Base-by-base conservation (phyloP, 805 yeast genomes). In the Blastobotrys muscicola region DNA sequence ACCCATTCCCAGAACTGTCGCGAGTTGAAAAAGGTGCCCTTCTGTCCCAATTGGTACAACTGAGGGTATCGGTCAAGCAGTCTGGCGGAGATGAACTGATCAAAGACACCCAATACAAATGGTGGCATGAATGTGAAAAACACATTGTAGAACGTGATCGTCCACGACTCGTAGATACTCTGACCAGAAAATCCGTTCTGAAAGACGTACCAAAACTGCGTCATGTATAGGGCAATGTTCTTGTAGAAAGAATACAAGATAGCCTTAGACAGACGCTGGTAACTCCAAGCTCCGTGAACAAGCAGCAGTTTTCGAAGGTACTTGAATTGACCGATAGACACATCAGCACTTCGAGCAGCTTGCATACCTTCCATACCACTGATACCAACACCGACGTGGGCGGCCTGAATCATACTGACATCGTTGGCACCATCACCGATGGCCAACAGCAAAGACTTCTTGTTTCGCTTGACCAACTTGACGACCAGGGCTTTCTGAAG, bases 361-460 rank as follows among this genome's bases (percentile, higher is more conserved):
- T 92, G 99, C 86, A 89, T 87, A 53, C 99, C 99, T 67, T 92
- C 99, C 90, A 87, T 82, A 51, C 99, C 99, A 64, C 94, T 85
- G 50, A 92, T 94, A 60, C 99, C 99, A 16, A 92, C 95, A 50
- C 99, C 99, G 42, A 92, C 96, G 62, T 92, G 97, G 0, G 98
- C 98, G 11, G 98, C 97, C 64, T 92, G 98, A 51, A 92, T 92
- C 99, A 92, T 92, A 32, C 95, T 82, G 34, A 92, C 98, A 67
- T 92, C 99, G 59, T 92, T 92, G 2, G 99, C 99, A 58, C 99
- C 99, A 65, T 92, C 99, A 36, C 99, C 99, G 58, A 92, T 82
- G 1, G 98, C 97, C 47, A 92, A 68, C 36, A 94, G 63, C 2
- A 95, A 76, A 2, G 71, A 61, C 39, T 82, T 80, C 57, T 75